Percentiles rank a stretch among this genome's conserved stretches.
Evolutionary conservation across 2,329 filamentous ascomycete genomes (phyloP).

Genomic region (Coleophoma cylindrospora): DNA sequence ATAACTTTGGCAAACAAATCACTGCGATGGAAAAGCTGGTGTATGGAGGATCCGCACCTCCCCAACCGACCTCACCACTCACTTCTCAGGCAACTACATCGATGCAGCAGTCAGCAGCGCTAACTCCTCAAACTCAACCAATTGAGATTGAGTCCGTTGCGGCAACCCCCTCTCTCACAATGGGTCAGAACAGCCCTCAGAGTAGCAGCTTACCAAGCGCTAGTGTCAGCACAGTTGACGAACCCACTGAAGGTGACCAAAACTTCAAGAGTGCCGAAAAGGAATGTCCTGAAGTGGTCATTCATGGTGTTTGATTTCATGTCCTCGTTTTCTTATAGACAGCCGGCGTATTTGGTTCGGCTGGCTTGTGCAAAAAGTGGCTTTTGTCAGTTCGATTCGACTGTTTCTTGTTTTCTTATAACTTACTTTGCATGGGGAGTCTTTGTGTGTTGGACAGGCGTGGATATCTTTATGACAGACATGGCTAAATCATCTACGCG

Average conservation of each 20-base stretch:
- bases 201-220: constrained; percentile 62
- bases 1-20: constrained; percentile 61
- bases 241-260: constrained; percentile 19
- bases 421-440: too few relatives aligned
- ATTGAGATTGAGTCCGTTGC: constrained; percentile 45
- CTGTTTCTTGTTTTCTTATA: neutral
- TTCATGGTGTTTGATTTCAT: constrained; percentile 15
- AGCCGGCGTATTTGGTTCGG: too few relatives aligned
- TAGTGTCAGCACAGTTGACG: constrained; percentile 43
- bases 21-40: constrained; percentile 57
- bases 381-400: neutral
- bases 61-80: constrained; percentile 4
- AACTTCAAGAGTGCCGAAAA: constrained; percentile 11
- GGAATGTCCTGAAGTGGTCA: constrained; percentile 20
- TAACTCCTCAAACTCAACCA: constrained; percentile 25
- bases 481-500: too few relatives aligned
- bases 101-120: constrained; percentile 11
- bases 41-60: constrained; percentile 10
- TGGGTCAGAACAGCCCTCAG: constrained; percentile 64
- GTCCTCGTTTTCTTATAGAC: neutral
- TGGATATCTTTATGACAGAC: too few relatives aligned
- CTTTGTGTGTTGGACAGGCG: neutral
- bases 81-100: neutral
- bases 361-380: too few relatives aligned
- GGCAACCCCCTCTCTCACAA: constrained; percentile 63